Evolutionary conservation across 192 early-diverging fungal species (phyloP).

Genomic region (Coemansia sp.): DNA sequence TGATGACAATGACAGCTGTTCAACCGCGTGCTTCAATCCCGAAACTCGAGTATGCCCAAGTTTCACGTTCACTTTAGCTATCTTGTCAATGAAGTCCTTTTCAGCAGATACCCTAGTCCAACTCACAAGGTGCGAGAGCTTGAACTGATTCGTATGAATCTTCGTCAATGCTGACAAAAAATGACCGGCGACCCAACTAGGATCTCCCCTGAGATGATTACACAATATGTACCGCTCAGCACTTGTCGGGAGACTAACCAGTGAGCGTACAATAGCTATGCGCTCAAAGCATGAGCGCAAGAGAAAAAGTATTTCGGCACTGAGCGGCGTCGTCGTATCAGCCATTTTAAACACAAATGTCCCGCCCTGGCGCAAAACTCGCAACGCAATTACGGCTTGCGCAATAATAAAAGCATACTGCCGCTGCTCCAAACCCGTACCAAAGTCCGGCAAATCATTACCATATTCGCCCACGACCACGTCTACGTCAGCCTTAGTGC

Average conservation of each 20-base stretch:
- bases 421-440: slow-evolving; percentile 19
- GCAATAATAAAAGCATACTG: slow-evolving; percentile 35
- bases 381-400: slow-evolving; percentile 33
- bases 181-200: slow-evolving; percentile 26
- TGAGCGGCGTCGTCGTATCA: slow-evolving; percentile 37
- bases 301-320: slow-evolving; percentile 41
- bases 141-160: slow-evolving; percentile 25
- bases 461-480: slow-evolving; percentile 34
- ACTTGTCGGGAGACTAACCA: slow-evolving; percentile 23
- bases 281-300: slow-evolving; percentile 39
- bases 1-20: not conserved
- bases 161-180: slow-evolving; percentile 25
- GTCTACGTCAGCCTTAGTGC: slow-evolving; percentile 19
- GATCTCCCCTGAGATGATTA: slow-evolving; percentile 18
- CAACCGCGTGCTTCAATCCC: slow-evolving; percentile 2
- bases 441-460: slow-evolving; percentile 11
- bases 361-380: slow-evolving; percentile 25
- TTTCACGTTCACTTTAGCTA: slow-evolving; percentile 18
- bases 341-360: slow-evolving; percentile 42
- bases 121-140: slow-evolving; percentile 41
- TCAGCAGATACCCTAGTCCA: slow-evolving; percentile 39
- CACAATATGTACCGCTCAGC: slow-evolving; percentile 42
- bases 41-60: slow-evolving; percentile 18
- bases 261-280: slow-evolving; percentile 33
- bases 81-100: slow-evolving; percentile 26